phyloP scores from a whole-genome alignment of 202 grass and related monocot species.

The Elaeis oleifera region DNA sequence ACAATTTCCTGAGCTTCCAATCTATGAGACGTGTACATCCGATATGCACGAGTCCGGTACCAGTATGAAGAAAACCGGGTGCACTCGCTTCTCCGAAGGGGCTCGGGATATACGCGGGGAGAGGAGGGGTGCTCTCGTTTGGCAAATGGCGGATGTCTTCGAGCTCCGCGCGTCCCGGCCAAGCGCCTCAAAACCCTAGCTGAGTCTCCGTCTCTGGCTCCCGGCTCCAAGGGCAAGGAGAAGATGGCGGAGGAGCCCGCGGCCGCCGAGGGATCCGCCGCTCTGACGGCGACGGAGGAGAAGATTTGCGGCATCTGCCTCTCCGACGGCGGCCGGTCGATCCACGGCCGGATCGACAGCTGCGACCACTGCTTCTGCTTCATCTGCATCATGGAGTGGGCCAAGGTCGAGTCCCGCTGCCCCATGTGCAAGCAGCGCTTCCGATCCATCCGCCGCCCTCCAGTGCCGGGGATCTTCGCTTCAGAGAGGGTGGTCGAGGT shows the following conservation, averaged over 20 bases:
- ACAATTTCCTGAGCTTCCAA: too few species aligned
- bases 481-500: constrained; percentile 43
- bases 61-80: too few species aligned
- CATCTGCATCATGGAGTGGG: constrained; percentile 89
- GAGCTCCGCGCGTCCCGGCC: constrained; percentile 7
- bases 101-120: too few species aligned
- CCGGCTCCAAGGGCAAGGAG: constrained; percentile 27
- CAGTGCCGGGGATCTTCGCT: constrained; percentile 36
- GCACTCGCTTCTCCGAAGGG: too few species aligned
- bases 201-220: neutral
- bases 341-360: constrained; percentile 60
- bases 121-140: too few species aligned
- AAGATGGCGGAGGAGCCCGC: constrained; percentile 4
- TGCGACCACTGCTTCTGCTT: constrained; percentile 86
- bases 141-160: neutral
- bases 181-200: constrained; percentile 24
- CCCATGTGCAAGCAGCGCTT: constrained; percentile 76
- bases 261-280: neutral
- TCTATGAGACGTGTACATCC: too few species aligned
- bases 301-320: constrained; percentile 67
- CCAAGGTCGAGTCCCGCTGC: constrained; percentile 69
- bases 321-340: constrained; percentile 18
- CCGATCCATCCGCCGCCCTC: constrained; percentile 42
- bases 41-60: too few species aligned
- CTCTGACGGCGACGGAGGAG: constrained; percentile 6